Evolutionary conservation across 257 asterid genomes (phyloP).

Genomic region (Gentiana macrophylla): DNA sequence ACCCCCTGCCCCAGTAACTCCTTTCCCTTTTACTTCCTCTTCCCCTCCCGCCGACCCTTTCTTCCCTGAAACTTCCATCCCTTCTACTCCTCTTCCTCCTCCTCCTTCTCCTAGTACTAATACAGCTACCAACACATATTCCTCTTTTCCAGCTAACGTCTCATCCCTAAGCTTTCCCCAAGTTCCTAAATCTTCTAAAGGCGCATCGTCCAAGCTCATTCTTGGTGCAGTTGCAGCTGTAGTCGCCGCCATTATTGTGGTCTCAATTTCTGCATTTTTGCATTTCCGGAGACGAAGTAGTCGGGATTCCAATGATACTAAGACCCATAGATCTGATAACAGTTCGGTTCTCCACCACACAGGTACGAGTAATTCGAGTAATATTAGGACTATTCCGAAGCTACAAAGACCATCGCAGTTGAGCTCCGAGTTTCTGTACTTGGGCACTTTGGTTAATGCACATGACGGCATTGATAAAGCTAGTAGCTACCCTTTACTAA

Average conservation of each 20-base stretch:
- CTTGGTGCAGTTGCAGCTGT: constrained; percentile 55
- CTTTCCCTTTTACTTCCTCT: constrained; percentile 10
- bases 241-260: constrained; percentile 45
- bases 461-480: constrained; percentile 33
- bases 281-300: constrained; percentile 43
- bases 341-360: constrained; percentile 20
- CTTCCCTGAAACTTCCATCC: constrained; percentile 32
- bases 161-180: constrained; percentile 40
- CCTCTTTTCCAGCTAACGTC: constrained; percentile 60
- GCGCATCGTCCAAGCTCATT: constrained; percentile 44
- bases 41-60: constrained; percentile 35
- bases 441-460: constrained; percentile 81
- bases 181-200: constrained; percentile 36
- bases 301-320: constrained; percentile 17
- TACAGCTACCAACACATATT: constrained; percentile 24
- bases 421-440: constrained; percentile 82
- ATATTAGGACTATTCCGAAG: constrained; percentile 39
- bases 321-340: constrained; percentile 43
- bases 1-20: constrained; percentile 36
- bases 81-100: constrained; percentile 41
- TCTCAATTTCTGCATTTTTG: constrained; percentile 41
- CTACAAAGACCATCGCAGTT: constrained; percentile 75
- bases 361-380: not conserved
- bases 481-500: constrained; percentile 3
- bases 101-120: constrained; percentile 59